Conservation (phyloP, 108 stramenopile genomes). For the Cyclotella choctawhatcheeana region DNA sequence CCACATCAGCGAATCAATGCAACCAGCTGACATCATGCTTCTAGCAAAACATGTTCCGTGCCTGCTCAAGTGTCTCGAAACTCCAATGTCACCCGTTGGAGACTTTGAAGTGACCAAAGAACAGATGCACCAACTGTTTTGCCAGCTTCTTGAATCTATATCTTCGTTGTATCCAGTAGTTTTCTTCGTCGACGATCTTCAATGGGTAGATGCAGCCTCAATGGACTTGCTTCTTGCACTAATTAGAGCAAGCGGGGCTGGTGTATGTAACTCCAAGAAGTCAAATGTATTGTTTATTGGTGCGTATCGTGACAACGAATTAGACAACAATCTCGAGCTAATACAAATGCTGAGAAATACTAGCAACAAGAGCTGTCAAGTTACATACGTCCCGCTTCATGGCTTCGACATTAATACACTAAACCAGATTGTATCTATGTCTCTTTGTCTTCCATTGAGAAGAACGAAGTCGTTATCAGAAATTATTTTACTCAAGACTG, state of each 20-base stretch:
- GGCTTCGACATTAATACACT: conserved; percentile 3
- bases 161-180: conserved; percentile 6
- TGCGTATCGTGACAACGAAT: conserved; percentile 51
- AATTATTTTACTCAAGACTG: conserved; percentile 19
- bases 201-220: conserved; percentile 58
- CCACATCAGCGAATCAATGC: conserved; percentile 1
- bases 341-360: conserved; percentile 8
- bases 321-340: conserved; percentile 16
- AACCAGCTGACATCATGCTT: conserved; percentile 7
- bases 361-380: background rate
- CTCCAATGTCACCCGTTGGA: background rate
- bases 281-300: conserved; percentile 39
- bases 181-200: conserved; percentile 63
- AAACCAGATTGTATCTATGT: conserved; percentile 21
- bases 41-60: conserved; percentile 21
- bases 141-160: conserved; percentile 1
- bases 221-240: conserved; percentile 42
- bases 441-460: conserved; percentile 20
- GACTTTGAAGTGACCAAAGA: conserved; percentile 1
- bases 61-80: conserved; percentile 5
- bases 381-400: conserved; percentile 11
- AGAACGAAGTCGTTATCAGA: conserved; percentile 15
- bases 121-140: conserved; percentile 11
- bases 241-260: conserved; percentile 18
- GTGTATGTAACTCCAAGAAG: background rate